Conservation (phyloP, 108 stramenopile genomes). For the Fistulifera solaris region DNA sequence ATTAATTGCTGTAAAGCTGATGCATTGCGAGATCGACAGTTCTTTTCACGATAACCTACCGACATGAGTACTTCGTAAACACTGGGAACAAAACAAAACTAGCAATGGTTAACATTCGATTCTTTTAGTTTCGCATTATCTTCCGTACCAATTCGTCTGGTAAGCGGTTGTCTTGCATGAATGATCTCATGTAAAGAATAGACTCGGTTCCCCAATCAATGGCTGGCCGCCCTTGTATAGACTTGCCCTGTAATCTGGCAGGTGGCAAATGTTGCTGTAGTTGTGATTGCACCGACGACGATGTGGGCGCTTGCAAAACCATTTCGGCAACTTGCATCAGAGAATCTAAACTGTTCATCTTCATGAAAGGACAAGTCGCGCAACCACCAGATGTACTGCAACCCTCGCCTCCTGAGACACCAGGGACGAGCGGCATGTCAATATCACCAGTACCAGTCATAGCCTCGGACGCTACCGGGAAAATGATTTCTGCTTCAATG, state of each 20-base stretch:
- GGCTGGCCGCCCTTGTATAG: slow-evolving; percentile 59
- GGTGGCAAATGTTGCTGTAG: slow-evolving; percentile 52
- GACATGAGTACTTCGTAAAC: too few species aligned
- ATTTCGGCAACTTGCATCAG: slow-evolving; percentile 68
- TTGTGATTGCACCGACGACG: background rate
- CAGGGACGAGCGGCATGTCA: slow-evolving; percentile 71
- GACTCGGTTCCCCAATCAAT: slow-evolving; percentile 79
- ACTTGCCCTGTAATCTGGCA: slow-evolving; percentile 63
- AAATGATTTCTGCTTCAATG: slow-evolving; percentile 86
- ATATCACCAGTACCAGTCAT: slow-evolving; percentile 40
- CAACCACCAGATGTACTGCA: slow-evolving; percentile 94
- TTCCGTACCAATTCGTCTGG: slow-evolving; percentile 54
- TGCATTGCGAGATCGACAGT: too few species aligned
- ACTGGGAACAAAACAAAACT: too few species aligned
- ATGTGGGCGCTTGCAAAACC: slow-evolving; percentile 19
- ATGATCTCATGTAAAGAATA: slow-evolving; percentile 84
- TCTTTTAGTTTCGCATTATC: slow-evolving; percentile 15
- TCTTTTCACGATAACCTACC: too few species aligned
- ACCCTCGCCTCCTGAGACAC: slow-evolving; percentile 87
- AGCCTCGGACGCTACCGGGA: slow-evolving; percentile 90
- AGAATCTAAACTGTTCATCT: slow-evolving; percentile 93
- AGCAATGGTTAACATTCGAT: too few species aligned
- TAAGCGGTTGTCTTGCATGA: slow-evolving; percentile 65
- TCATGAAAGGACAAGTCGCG: slow-evolving; percentile 97
- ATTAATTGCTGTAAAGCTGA: too few species aligned